Base-by-base conservation (phyloP, 495 filamentous ascomycete genomes). In the Penicillium crystallinum region DNA sequence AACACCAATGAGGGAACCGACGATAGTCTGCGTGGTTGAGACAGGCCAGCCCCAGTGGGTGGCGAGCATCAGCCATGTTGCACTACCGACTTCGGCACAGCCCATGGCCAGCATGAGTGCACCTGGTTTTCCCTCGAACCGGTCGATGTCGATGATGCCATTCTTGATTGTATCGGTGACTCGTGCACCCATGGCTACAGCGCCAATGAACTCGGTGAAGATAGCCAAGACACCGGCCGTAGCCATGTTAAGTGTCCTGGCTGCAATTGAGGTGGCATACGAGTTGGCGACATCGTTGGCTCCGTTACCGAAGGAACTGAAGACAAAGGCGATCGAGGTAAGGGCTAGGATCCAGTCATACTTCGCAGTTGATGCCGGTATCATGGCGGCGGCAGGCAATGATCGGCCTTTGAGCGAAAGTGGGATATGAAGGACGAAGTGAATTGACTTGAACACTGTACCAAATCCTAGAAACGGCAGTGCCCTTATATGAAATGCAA, bases 161-260 rank as follows among this genome's bases (percentile, higher is more conserved):
- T 76, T 82, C 46, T 81, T 79, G 71, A 88, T 87, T 25, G 86
- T 88, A 55, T 78, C 76, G 39, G 85, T 81, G 22, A 83, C 81
- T 31, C 82, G 80, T 22, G 76, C 68, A 29, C 85, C 83, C n/a
- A 88, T 76, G 33, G 77, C 77, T 27, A 88, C 68, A 15, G 82
- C 78, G 38, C 86, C 86, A 25, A 75, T 67, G 49, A 88, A 81
- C 65, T 76, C 72, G 0, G 70, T 73, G 41, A 68, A 58, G 19
- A 51, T 50, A 15, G 71, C 63, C 10, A 76, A 55, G 29, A 71
- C 53, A 44, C 66, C 68, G 46, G 62, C 69, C 22, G 69, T 67
- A 52, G 60, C 60, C 69, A 71, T 69, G 23, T 69, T 62, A 41
- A 74, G 55, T 1, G 72, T 70, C 34, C 59, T 52, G 12, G 72